A percentile compares a stretch with the other conserved stretches of the same genome.
Conservation (phyloP, 192 early-diverging fungal genomes). For the Nowakowskiella sp. region DNA sequence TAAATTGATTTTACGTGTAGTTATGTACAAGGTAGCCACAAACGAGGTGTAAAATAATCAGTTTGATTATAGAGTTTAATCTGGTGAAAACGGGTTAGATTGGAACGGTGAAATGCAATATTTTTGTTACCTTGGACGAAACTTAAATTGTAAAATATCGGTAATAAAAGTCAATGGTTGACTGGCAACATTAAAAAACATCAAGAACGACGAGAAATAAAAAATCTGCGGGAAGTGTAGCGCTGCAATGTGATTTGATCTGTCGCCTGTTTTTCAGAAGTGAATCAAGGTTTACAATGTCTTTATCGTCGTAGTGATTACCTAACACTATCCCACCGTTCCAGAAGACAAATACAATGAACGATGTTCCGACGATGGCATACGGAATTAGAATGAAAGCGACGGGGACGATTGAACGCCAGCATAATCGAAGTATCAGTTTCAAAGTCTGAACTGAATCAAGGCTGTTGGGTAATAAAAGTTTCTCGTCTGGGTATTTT, state of each 20-base stretch:
- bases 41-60: too few relatives aligned
- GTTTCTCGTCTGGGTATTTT: neutral
- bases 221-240: slow-evolving; percentile 78
- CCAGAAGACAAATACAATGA: slow-evolving; percentile 62
- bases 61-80: too few relatives aligned
- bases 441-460: neutral
- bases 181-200: neutral
- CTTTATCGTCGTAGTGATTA: slow-evolving; percentile 6
- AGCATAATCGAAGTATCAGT: neutral
- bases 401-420: neutral
- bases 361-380: slow-evolving; percentile 33
- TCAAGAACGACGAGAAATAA: slow-evolving; percentile 39
- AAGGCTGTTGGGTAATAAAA: neutral
- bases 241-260: slow-evolving; percentile 67
- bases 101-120: slow-evolving; percentile 1
- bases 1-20: neutral
- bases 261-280: slow-evolving; percentile 56
- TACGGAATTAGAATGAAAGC: slow-evolving; percentile 42
- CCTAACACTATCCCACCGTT: slow-evolving; percentile 83
- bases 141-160: neutral
- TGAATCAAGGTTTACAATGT: neutral
- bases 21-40: neutral
- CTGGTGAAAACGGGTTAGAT: too few relatives aligned
- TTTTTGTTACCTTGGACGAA: slow-evolving; percentile 23
- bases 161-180: slow-evolving; percentile 8